Percentiles rank a stretch among this genome's conserved stretches.
Evolutionary conservation across 768 basidiomycete species (phyloP).

Genomic region (Rhodotorula toruloides): DNA sequence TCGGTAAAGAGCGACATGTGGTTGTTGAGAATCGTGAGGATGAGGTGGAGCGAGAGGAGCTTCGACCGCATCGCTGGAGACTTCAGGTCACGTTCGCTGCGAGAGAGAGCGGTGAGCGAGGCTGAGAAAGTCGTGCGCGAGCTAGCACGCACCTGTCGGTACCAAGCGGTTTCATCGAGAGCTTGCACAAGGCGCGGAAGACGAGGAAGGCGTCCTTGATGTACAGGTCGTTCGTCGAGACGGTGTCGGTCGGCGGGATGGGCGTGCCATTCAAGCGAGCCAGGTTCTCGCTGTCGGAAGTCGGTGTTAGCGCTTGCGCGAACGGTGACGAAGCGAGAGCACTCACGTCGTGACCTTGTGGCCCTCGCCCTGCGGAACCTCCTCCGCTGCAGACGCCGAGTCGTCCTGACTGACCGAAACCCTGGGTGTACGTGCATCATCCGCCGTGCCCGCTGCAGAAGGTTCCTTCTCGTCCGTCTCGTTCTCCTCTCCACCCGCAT

Average conservation of each 20-base stretch:
- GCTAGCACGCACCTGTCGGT: constrained; percentile 66
- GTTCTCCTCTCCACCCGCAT: no score
- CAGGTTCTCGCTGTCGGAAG: constrained; percentile 32
- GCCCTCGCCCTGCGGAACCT: constrained; percentile 8
- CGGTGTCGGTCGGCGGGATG: constrained; percentile 2
- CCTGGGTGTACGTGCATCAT: background rate
- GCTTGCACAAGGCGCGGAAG: constrained; percentile 90
- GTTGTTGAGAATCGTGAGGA: constrained; percentile 82
- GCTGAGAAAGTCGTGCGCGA: background rate
- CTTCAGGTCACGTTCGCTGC: constrained; percentile 81
- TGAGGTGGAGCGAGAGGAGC: constrained; percentile 84
- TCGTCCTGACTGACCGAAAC: constrained; percentile 6
- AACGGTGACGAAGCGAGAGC: background rate
- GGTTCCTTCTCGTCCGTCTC: background rate
- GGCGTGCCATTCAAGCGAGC: constrained; percentile 21
- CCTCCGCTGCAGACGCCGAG: background rate
- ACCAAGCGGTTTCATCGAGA: constrained; percentile 95
- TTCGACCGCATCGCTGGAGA: constrained; percentile 98
- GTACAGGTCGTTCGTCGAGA: constrained; percentile 70
- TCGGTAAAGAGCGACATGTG: constrained; percentile 88
- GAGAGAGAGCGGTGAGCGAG: constrained; percentile 46
- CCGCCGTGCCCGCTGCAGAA: background rate
- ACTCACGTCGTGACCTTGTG: constrained; percentile 33
- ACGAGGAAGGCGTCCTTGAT: constrained; percentile 98
- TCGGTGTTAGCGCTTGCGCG: no score